Evolutionary conservation across 352 stramenopile species (phyloP).

Genomic region (Phytophthora idaei): DNA sequence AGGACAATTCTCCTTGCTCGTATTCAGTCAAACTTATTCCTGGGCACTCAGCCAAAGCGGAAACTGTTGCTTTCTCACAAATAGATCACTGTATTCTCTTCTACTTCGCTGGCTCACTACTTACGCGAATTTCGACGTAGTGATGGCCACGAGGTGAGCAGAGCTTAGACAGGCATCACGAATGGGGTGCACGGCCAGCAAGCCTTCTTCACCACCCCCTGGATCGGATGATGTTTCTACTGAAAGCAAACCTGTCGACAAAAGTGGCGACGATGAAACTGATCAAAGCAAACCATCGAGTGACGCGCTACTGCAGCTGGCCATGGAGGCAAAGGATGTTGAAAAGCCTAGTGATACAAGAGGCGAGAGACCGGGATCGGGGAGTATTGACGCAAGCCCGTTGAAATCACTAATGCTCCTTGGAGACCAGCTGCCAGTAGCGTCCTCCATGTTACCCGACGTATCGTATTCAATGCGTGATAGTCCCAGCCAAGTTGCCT

Average conservation of each 20-base stretch:
- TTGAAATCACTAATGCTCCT: constrained; percentile 28
- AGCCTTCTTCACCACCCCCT: constrained; percentile 13
- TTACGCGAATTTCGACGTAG: constrained; percentile 15
- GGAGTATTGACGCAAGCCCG: constrained; percentile 7
- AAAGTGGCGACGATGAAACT: constrained; percentile 2
- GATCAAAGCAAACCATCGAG: constrained; percentile 4
- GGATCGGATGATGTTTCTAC: constrained; percentile 2
- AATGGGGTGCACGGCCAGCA: constrained; percentile 33
- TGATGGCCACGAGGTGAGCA: constrained; percentile 23
- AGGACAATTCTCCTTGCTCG: no score
- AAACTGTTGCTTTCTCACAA: constrained; percentile 30
- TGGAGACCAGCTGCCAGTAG: constrained; percentile 23
- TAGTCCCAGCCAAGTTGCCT: constrained; percentile 8
- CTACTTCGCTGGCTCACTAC: background rate
- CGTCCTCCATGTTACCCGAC: constrained; percentile 30
- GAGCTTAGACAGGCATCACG: constrained; percentile 9
- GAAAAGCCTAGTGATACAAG: background rate
- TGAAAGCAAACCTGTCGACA: background rate
- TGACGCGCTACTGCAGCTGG: constrained; percentile 25
- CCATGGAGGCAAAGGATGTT: constrained; percentile 22
- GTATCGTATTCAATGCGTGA: constrained; percentile 44
- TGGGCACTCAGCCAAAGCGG: no score
- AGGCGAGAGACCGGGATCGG: background rate
- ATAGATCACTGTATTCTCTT: background rate
- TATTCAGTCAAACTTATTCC: no score